Base-by-base conservation (phyloP, 345 rosid genomes). In the Lagerstroemia speciosa region DNA sequence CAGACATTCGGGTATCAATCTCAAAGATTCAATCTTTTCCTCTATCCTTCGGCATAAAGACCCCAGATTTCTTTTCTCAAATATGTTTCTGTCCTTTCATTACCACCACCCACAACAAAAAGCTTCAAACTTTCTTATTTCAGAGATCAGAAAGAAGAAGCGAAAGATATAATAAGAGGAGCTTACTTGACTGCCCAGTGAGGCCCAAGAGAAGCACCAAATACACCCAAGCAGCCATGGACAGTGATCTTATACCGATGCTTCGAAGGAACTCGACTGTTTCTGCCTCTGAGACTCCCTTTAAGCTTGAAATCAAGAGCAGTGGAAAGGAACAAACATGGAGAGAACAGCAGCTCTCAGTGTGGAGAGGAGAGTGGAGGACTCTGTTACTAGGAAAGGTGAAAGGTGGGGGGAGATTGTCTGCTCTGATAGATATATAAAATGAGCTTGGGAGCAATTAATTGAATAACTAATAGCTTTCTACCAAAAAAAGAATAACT, bases 181-280 rank as follows among this genome's bases (percentile, higher is more conserved):
- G 45, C 38, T 86, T 83, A 90, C 98, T 79, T 80, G 96, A 85
- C 74, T 79, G 81, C 62, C 83, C 89, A 63, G 79, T 33, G 72
- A 89, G 67, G 76, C 89, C 82, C 72, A 79, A 64, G 75, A 90
- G 69, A 67, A 93, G 82, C 76, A 81, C 69, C 61, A 89, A 67
- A 71, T 63, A 64, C 29, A 24, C 67, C 41, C 46, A 36, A 33
- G n/a, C 16, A 41, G 48, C 41, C 67, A 36, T 64, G 46, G 46
- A 57, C 4, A 27, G 32, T 24, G 62, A 57, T 27, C 31, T 57
- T 57, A 31, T 10, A 24, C 62, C 10, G 10, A 38, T 57, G 62
- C 62, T 57, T 57, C 32, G 26, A 27, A 57, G 26, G 62, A 27
- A 10, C 11, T 15, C 0, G 62, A 24, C 16, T 8, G 10, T 10